Evolutionary conservation across 352 stramenopile species (phyloP).

Genomic region (Globisporangium cederbergense): DNA sequence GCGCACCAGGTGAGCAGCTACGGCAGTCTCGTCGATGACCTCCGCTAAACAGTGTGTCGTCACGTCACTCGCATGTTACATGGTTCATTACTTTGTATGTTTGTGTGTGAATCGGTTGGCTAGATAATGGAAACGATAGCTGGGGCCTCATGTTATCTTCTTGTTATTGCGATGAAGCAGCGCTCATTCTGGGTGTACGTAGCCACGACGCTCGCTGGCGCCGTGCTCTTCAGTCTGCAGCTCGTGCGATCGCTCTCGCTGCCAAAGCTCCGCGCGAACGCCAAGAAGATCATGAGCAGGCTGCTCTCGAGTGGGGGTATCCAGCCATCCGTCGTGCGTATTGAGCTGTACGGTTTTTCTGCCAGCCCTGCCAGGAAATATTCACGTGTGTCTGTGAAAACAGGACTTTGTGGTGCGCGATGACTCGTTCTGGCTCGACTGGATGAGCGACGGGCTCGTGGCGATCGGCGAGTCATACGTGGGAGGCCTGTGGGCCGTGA

Average conservation of each 20-base stretch:
- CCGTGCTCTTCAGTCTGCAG: constrained; percentile 54
- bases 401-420: constrained; percentile 80
- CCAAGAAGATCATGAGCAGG: constrained; percentile 72
- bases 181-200: constrained; percentile 81
- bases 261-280: constrained; percentile 56
- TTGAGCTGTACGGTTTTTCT: neutral
- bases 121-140: neutral
- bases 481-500: constrained; percentile 63
- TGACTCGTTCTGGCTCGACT: constrained; percentile 82
- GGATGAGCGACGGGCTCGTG: constrained; percentile 83
- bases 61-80: constrained; percentile 15
- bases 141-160: too few relatives aligned
- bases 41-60: constrained; percentile 1
- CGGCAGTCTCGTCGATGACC: constrained; percentile 7
- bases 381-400: neutral
- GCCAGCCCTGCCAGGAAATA: neutral
- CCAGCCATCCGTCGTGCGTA: constrained; percentile 44
- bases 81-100: neutral
- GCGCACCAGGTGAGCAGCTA: constrained; percentile 63
- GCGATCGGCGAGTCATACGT: constrained; percentile 84
- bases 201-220: constrained; percentile 52
- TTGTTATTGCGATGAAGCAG: constrained; percentile 20
- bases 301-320: constrained; percentile 64
- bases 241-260: constrained; percentile 75
- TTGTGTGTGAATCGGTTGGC: neutral